Evolutionary conservation across 768 basidiomycete species (phyloP).

Genomic region (Tylopilus vinaceipallidus): DNA sequence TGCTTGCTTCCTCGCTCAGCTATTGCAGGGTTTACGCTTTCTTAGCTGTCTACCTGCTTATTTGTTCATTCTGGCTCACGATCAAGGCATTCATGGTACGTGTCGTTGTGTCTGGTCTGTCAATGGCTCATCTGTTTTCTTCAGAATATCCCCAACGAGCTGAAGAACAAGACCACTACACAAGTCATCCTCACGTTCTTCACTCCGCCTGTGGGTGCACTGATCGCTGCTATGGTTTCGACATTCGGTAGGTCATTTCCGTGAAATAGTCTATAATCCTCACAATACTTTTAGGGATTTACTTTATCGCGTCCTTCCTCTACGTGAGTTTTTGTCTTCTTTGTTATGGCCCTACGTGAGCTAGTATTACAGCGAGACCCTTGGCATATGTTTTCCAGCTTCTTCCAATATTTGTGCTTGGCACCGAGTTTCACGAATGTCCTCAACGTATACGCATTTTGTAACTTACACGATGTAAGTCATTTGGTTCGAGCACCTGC

Average conservation of each 20-base stretch:
- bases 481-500: not conserved
- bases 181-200: slow-evolving; percentile 64
- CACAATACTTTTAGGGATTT: slow-evolving; percentile 52
- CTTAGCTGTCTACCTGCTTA: slow-evolving; percentile 77
- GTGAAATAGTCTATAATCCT: slow-evolving; percentile 3
- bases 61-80: slow-evolving; percentile 86
- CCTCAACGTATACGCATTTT: slow-evolving; percentile 95
- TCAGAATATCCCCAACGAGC: slow-evolving; percentile 51
- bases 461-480: slow-evolving; percentile 87
- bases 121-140: slow-evolving; percentile 1
- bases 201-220: slow-evolving; percentile 69
- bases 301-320: slow-evolving; percentile 79
- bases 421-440: slow-evolving; percentile 95
- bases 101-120: not conserved
- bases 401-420: slow-evolving; percentile 85
- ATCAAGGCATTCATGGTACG: slow-evolving; percentile 72
- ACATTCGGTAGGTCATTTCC: slow-evolving; percentile 63
- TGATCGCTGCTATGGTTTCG: slow-evolving; percentile 85
- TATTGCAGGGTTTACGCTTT: slow-evolving; percentile 76
- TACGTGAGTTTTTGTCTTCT: slow-evolving; percentile 55
- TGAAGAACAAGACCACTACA: slow-evolving; percentile 47
- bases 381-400: slow-evolving; percentile 97
- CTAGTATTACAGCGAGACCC: slow-evolving; percentile 72
- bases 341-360: slow-evolving; percentile 3
- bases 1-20: slow-evolving; percentile 4